A percentile compares a stretch with the other conserved stretches of the same genome.
phyloP scores from a whole-genome alignment of 345 rosid genomes.

The Hevea brasiliensis region DNA sequence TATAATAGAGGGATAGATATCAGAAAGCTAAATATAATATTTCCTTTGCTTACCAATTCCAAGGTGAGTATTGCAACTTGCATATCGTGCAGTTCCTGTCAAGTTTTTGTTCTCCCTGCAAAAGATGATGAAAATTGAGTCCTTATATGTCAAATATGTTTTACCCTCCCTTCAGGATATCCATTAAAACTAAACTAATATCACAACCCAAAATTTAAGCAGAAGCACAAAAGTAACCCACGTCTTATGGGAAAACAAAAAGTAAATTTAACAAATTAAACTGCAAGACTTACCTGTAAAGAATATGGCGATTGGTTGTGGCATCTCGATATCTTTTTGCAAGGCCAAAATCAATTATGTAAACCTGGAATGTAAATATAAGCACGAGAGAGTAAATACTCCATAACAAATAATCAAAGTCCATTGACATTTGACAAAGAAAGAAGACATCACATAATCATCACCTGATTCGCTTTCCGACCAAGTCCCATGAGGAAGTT shows the following conservation, averaged over 20 bases:
- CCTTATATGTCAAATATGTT: background rate
- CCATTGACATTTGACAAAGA: background rate
- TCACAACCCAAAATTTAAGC: background rate
- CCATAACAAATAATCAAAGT: background rate
- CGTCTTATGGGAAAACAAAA: background rate
- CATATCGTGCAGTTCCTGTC: slow-evolving; percentile 97
- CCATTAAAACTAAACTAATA: background rate
- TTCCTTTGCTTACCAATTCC: slow-evolving; percentile 74
- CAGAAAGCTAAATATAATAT: background rate
- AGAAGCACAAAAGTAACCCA: background rate
- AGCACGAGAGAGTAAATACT: background rate
- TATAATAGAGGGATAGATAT: background rate
- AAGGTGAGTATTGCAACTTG: slow-evolving; percentile 97
- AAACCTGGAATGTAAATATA: slow-evolving; percentile 49
- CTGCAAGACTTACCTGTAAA: slow-evolving; percentile 60
- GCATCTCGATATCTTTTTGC: slow-evolving; percentile 83
- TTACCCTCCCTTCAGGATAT: background rate
- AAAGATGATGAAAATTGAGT: background rate
- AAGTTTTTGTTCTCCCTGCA: slow-evolving; percentile 91
- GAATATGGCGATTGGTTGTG: slow-evolving; percentile 77
- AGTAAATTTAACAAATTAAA: background rate
- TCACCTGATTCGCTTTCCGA: slow-evolving; percentile 73
- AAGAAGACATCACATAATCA: slow-evolving; percentile 17
- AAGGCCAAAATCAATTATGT: slow-evolving; percentile 87
- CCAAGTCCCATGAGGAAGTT: slow-evolving; percentile 85